Conservation (phyloP, 2,329 filamentous ascomycete species). For the Cladosporium sp. region DNA sequence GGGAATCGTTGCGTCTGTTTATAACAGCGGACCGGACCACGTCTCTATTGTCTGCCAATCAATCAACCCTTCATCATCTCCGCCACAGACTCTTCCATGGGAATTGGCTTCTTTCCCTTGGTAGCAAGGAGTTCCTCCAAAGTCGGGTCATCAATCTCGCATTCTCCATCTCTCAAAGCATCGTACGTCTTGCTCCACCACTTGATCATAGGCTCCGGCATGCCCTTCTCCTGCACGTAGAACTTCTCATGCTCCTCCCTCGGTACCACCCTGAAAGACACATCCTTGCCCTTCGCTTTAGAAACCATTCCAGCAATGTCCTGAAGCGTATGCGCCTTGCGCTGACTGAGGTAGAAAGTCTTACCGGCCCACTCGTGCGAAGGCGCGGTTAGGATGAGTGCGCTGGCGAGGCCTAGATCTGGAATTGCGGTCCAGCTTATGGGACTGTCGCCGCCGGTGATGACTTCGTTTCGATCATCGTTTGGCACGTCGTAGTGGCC, state of each 20-base stretch:
- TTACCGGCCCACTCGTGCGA: conserved; percentile 31
- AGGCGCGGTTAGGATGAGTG: conserved; percentile 33
- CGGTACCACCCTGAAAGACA: conserved; percentile 34
- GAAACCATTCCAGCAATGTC: conserved; percentile 29
- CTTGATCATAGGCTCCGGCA: conserved; percentile 35
- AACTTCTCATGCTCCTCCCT: conserved; percentile 38
- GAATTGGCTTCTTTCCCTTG: conserved; percentile 32
- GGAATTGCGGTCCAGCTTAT: conserved; percentile 42
- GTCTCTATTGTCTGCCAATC: too few species aligned
- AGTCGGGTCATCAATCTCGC: conserved; percentile 37
- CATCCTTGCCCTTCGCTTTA: conserved; percentile 23
- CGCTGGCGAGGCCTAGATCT: conserved; percentile 41
- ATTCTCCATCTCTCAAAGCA: conserved; percentile 39
- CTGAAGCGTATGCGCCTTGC: conserved; percentile 21
- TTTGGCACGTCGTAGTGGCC: conserved; percentile 37
- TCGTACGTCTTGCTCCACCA: conserved; percentile 46
- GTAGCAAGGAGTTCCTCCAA: conserved; percentile 36
- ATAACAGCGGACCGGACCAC: too few species aligned
- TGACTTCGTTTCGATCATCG: conserved; percentile 34
- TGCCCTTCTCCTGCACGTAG: conserved; percentile 34
- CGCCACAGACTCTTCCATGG: conserved; percentile 36
- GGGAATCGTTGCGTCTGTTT: too few species aligned
- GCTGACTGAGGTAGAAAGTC: conserved; percentile 36
- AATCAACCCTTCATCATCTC: conserved; percentile 34
- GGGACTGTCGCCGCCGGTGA: conserved; percentile 37